Percentiles rank a stretch among this genome's conserved stretches.
These are phyloP conservation scores for Echria macrotheca DNA, from an alignment of 495 filamentous ascomycete genomes.

Conservation along the genomic window DNA sequence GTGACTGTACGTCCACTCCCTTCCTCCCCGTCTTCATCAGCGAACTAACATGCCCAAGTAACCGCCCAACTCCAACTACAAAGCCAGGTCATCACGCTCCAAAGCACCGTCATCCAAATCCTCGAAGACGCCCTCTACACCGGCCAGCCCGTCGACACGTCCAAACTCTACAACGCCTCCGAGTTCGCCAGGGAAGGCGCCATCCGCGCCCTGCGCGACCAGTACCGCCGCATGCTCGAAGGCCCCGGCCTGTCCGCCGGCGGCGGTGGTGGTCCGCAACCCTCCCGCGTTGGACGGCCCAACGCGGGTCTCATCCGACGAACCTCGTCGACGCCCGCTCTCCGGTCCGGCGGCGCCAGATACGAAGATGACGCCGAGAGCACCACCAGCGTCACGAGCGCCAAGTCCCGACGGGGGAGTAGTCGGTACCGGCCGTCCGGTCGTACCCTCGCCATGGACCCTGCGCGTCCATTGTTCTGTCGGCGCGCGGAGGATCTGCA, in stretches of 20 bases:
- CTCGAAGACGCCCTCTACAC: constrained; percentile 29
- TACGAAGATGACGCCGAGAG: neutral
- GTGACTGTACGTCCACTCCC: constrained; percentile 23
- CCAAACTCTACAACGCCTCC: constrained; percentile 28
- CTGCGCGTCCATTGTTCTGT: neutral
- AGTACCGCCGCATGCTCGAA: constrained; percentile 29
- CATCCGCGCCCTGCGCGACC: constrained; percentile 32
- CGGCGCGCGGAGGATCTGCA: neutral
- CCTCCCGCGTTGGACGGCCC: too few species aligned
- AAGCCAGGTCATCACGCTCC: constrained; percentile 31
- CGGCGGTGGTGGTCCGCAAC: constrained; percentile 7
- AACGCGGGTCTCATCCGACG: constrained; percentile 15
- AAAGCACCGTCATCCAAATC: constrained; percentile 28
- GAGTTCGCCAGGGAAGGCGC: constrained; percentile 31
- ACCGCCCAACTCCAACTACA: constrained; percentile 34
- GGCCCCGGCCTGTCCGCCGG: constrained; percentile 3
- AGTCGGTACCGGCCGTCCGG: too few species aligned
- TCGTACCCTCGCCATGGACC: neutral
- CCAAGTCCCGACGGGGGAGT: neutral
- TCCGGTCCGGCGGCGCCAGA: neutral
- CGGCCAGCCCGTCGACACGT: constrained; percentile 21
- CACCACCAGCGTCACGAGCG: neutral
- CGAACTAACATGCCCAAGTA: neutral
- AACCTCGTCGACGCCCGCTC: constrained; percentile 24
- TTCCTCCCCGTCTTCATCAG: neutral